phyloP scores from a whole-genome alignment of 495 filamentous ascomycete species.

The Xylaria sp. region DNA sequence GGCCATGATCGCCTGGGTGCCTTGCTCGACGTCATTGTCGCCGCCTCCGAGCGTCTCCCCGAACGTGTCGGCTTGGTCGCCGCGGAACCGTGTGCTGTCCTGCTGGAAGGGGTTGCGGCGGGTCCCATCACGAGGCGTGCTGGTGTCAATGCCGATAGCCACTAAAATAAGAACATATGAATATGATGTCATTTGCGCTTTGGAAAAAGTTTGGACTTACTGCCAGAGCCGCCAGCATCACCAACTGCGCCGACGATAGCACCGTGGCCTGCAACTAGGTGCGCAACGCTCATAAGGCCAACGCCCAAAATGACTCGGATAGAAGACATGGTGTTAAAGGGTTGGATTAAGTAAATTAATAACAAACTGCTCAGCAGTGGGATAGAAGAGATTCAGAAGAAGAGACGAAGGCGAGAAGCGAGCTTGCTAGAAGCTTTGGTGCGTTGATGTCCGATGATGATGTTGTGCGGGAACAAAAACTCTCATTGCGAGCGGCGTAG shows the following conservation, averaged over 20 bases:
- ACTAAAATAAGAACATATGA: conserved; percentile 29
- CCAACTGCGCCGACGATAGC: conserved; percentile 57
- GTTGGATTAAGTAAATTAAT: conserved; percentile 22
- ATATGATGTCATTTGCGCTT: neutral
- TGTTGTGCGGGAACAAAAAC: conserved; percentile 2
- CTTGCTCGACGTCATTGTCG: conserved; percentile 55
- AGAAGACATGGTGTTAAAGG: conserved; percentile 41
- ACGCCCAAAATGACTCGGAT: conserved; percentile 41
- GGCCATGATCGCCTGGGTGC: conserved; percentile 54
- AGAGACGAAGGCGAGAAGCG: conserved; percentile 7
- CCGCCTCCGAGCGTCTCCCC: conserved; percentile 52
- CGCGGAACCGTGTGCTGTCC: conserved; percentile 59
- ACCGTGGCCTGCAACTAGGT: conserved; percentile 54
- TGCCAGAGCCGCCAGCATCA: conserved; percentile 57
- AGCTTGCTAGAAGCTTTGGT: conserved; percentile 33
- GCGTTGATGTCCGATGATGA: conserved; percentile 9
- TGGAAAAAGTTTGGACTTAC: conserved; percentile 26
- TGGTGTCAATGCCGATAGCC: conserved; percentile 54
- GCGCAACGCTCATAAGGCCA: conserved; percentile 40
- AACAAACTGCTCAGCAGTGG: conserved; percentile 44
- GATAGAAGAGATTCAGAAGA: conserved; percentile 23
- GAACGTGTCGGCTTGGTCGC: conserved; percentile 49
- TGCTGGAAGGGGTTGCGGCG: conserved; percentile 59
- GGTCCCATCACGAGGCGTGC: conserved; percentile 61
- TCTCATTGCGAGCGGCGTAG: conserved; percentile 22